Evolutionary conservation across 2,329 filamentous ascomycete species (phyloP), one percentile per base, ranked within the genome.

Genomic region (Aureobasidium sp.): DNA sequence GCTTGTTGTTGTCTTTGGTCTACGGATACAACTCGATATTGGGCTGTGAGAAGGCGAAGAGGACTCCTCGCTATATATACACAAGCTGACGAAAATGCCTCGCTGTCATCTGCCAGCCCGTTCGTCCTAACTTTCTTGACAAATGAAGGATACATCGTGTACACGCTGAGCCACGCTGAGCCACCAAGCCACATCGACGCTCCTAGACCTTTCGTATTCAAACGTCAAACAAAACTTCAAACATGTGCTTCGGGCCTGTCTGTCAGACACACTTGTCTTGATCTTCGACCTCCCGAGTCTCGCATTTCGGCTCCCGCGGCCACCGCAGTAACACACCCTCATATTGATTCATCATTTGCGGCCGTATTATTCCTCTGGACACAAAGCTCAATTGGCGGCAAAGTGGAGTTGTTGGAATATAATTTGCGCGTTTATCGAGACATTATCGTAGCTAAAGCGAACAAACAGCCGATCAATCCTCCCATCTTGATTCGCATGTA

Each of bases 181-280:
- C 48, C 20, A 36, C 48, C 39, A 45, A 57, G 55, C 55, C 55
- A 58, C 31, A 58, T 37, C 55, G 55, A 58, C 39, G 39, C 52
- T 41, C 52, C 52, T 27, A 56, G 52, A 34, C 41, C 55, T 47
- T 44, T 58, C 29, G 12, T 34, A 11, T 17, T 20, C 53, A 47
- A 57, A 57, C 36, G 34, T 29, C 49, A 39, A 20, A 36, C 27
- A 25, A 55, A 41, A 34, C 52, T 44, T 56, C 39, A 55, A 41
- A 42, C 52, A 56, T 56, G 52, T 31, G 37, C 52, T 56, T 41
- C 17, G 39, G 25, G 7, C 27, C 27, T 29, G 36, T 56, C 27
- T 34, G 52, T 34, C 52, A 34, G 27, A 44, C 39, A 44, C 39
- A 25, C 34, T 56, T 31, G n/a, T 34, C 31, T 42, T 34, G 9